Evolutionary conservation across 345 rosid genomes (phyloP).

Genomic region (Pugionium dolabratum): DNA sequence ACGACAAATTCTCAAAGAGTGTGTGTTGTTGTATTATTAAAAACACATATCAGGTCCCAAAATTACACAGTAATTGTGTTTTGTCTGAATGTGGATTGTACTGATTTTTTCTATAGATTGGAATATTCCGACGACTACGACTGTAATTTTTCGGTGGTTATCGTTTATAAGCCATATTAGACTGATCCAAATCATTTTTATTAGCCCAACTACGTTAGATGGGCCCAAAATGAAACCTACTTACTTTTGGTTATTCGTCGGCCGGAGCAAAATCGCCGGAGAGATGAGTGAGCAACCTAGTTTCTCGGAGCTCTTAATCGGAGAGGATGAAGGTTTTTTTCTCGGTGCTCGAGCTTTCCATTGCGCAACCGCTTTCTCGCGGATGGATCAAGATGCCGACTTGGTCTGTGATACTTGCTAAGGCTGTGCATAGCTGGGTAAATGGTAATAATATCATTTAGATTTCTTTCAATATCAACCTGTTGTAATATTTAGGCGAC

Average conservation of each 20-base stretch:
- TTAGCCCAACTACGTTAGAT: neutral
- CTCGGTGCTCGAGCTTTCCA: no score
- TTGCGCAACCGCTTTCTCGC: no score
- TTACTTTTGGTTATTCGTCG: neutral
- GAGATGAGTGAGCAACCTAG: neutral
- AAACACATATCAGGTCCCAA: conserved; percentile 12
- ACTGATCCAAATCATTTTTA: neutral
- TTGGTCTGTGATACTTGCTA: neutral
- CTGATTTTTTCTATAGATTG: conserved; percentile 12
- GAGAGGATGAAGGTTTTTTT: no score
- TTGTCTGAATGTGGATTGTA: conserved; percentile 23
- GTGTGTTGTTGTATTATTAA: conserved; percentile 10
- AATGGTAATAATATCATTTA: no score
- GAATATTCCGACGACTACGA: conserved; percentile 27
- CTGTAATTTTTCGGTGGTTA: neutral
- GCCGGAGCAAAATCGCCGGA: neutral
- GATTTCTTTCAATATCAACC: no score
- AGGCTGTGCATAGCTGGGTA: no score
- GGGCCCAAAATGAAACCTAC: neutral
- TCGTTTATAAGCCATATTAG: no score
- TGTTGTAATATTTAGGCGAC: no score
- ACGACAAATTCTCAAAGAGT: conserved; percentile 29
- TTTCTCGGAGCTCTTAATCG: no score
- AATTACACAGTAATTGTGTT: conserved; percentile 10
- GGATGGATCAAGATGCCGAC: neutral